Evolutionary conservation across 2,329 filamentous ascomycete species (phyloP).

Genomic region (Aspergillus sp.): DNA sequence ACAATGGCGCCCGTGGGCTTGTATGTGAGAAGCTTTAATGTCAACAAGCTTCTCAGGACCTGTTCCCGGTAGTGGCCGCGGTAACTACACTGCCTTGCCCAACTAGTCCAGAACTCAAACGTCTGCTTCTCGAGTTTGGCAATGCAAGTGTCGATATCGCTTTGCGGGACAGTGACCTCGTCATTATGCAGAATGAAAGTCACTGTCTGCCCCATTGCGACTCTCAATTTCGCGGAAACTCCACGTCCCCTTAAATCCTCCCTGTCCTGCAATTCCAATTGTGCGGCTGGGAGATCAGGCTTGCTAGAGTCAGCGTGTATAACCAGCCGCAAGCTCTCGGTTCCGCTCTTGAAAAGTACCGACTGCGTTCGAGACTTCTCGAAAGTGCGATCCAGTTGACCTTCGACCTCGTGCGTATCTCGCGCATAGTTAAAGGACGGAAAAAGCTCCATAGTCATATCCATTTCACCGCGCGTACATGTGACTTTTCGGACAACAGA

Average conservation of each 20-base stretch:
- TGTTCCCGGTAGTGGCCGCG: constrained; percentile 62
- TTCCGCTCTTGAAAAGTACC: constrained; percentile 51
- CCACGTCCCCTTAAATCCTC: constrained; percentile 50
- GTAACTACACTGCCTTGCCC: constrained; percentile 59
- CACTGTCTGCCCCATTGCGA: constrained; percentile 56
- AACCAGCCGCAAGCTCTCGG: constrained; percentile 54
- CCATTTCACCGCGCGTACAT: constrained; percentile 56
- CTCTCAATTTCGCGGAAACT: constrained; percentile 47
- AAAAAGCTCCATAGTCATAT: constrained; percentile 60
- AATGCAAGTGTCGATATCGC: constrained; percentile 49
- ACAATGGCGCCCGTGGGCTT: constrained; percentile 67
- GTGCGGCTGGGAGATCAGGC: constrained; percentile 38
- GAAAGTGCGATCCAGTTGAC: constrained; percentile 20
- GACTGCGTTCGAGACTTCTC: constrained; percentile 35
- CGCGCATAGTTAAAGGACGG: constrained; percentile 60
- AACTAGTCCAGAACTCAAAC: constrained; percentile 60
- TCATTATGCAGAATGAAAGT: constrained; percentile 59
- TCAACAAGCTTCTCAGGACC: constrained; percentile 59
- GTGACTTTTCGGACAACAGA: constrained; percentile 57
- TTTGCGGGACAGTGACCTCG: constrained; percentile 45
- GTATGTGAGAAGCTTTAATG: constrained; percentile 64
- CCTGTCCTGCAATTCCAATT: constrained; percentile 46
- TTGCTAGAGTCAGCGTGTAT: constrained; percentile 52
- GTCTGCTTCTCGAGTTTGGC: constrained; percentile 58
- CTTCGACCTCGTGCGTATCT: constrained; percentile 40